Percentiles rank a stretch among this genome's conserved stretches.
These are phyloP conservation scores for Neoscytalidium dimidiatum DNA, from an alignment of 2,329 filamentous ascomycete species.

Conservation along the genomic window DNA sequence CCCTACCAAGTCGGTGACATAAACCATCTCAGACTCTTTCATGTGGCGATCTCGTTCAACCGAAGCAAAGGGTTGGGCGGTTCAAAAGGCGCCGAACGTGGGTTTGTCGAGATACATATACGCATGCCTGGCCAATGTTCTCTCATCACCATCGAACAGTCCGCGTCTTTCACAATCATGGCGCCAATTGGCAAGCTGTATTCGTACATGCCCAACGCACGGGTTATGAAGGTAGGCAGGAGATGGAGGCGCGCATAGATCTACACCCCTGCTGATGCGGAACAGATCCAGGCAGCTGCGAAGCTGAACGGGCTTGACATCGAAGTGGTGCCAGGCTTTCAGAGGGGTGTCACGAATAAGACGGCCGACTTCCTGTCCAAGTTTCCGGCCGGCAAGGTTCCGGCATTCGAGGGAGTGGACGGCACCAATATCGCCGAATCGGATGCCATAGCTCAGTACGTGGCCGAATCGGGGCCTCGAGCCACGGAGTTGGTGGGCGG, in stretches of 20 bases:
- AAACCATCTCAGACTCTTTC: too few relatives aligned
- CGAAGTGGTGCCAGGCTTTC: slow-evolving; percentile 39
- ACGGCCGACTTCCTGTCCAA: slow-evolving; percentile 51
- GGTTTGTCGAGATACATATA: too few relatives aligned
- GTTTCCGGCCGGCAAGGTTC: slow-evolving; percentile 56
- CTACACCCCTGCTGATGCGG: too few relatives aligned
- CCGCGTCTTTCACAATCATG: background rate
- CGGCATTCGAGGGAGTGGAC: slow-evolving; percentile 50
- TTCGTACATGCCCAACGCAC: slow-evolving; percentile 23
- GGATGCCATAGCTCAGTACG: slow-evolving; percentile 49
- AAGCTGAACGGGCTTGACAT: slow-evolving; percentile 30
- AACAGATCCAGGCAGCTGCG: slow-evolving; percentile 24
- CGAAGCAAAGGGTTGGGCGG: too few relatives aligned
- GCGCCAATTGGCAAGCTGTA: slow-evolving; percentile 26
- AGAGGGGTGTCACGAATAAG: slow-evolving; percentile 45
- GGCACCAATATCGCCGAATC: slow-evolving; percentile 50
- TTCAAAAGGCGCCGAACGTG: too few relatives aligned
- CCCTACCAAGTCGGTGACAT: too few relatives aligned
- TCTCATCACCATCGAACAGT: too few relatives aligned
- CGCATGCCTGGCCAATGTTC: too few relatives aligned
- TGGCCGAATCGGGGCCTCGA: slow-evolving; percentile 49
- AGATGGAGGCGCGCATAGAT: too few relatives aligned
- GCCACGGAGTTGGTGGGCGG: slow-evolving; percentile 48
- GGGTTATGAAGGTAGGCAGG: background rate
- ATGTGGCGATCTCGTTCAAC: too few relatives aligned